phyloP scores from a whole-genome alignment of 768 basidiomycete species.

The Termitomyces sp. region DNA sequence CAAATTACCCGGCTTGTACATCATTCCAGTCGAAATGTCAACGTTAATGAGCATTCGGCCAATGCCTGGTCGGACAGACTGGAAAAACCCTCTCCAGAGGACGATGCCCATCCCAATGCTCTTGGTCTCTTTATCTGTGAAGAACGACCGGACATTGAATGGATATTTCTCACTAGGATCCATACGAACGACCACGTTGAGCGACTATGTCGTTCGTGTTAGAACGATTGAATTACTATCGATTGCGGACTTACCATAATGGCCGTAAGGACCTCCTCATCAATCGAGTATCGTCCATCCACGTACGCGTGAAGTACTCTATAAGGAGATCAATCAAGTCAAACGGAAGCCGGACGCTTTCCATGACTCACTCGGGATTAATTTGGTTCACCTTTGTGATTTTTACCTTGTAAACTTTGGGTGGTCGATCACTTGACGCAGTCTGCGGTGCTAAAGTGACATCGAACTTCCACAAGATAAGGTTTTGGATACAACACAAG shows the following conservation, averaged over 20 bases:
- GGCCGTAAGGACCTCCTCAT: conserved; percentile 60
- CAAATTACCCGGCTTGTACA: conserved; percentile 68
- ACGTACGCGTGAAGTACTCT: conserved; percentile 68
- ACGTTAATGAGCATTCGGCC: conserved; percentile 69
- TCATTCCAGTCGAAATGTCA: conserved; percentile 74
- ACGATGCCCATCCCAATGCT: conserved; percentile 61
- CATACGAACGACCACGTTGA: conserved; percentile 78
- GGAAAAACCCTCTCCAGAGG: conserved; percentile 81
- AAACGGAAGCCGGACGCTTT: not conserved
- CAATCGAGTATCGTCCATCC: conserved; percentile 60
- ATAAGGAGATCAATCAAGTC: not conserved
- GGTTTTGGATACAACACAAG: conserved; percentile 17
- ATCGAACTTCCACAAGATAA: conserved; percentile 14
- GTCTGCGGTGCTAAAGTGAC: conserved; percentile 36
- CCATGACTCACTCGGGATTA: conserved; percentile 38
- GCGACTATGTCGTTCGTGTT: conserved; percentile 39
- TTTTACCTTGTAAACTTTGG: conserved; percentile 52
- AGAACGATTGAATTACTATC: not conserved
- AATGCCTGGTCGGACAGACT: conserved; percentile 68
- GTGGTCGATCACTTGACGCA: conserved; percentile 35
- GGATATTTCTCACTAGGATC: conserved; percentile 66
- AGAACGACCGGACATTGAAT: conserved; percentile 76
- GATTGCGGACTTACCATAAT: conserved; percentile 46
- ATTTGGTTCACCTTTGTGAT: conserved; percentile 58
- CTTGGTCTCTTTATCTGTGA: conserved; percentile 52